Evolutionary conservation across 176 grass and related monocot species (phyloP), one percentile per base, ranked within the genome.

Genomic region (Oryza brachyantha): DNA sequence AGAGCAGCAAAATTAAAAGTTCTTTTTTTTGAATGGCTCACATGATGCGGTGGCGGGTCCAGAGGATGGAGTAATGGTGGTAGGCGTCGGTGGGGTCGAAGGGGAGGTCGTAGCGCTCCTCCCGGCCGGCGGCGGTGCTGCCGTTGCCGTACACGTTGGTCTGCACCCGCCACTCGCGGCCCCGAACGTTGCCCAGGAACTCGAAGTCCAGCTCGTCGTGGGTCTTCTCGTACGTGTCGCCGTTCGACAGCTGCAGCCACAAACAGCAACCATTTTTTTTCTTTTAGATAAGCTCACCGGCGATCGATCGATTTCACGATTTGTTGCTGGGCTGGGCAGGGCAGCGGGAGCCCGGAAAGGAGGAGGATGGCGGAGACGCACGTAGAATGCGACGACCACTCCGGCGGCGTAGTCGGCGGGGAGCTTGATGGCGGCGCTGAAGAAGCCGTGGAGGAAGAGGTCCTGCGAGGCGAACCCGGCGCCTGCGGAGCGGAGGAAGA

Each of bases 151-250:
- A 93, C 7, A 93, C 85, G 77, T 93, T 93, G 54, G 91, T 93
- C 79, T 93, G 91, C 22, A 91, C 77, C 61, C 91, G 87, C 91
- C 91, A 94, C 68, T 97, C 94, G 67, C 84, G 90, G 0, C 94
- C 94, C 36, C 89, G 93, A 66, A 94, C 89, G 60, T 94, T 94
- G 70, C 94, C 94, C 59, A 97, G 84, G 82, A 97, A 97, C 89
- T 97, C 94, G 73, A 97, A 97, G 87, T 97, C 94, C 76, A 97
- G 80, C 79, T 97, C 94, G 76, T 97, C 94, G 76, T 97, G 94
- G 24, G 84, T 97, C 87, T 86, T 93, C 86, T 89, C 66, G 79
- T 88, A 94, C 72, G 76, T 40, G 90, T 91, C 94, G 10, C 87
- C 94, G 88, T 97, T 97, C 3, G 94, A 94, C 66, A 97, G 76